Evolutionary conservation across 163 green algal genomes (phyloP).

Genomic region (Scenedesmus sp.): DNA sequence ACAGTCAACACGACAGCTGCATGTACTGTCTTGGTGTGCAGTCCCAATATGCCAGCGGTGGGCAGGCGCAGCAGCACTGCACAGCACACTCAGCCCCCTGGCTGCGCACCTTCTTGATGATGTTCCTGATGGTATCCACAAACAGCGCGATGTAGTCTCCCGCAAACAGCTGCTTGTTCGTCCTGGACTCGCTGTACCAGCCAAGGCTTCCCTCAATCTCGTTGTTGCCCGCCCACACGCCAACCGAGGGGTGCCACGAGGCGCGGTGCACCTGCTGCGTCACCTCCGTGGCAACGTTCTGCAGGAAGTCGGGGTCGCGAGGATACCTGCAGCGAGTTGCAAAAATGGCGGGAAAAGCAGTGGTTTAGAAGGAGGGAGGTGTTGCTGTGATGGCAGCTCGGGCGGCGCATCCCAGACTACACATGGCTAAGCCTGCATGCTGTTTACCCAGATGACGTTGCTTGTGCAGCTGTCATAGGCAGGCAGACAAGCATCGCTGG

Average conservation of each 20-base stretch:
- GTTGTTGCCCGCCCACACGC: conserved; percentile 66
- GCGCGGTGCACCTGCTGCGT: conserved; percentile 52
- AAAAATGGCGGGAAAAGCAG: neutral
- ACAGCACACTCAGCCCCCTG: too few species aligned
- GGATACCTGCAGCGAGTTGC: conserved; percentile 21
- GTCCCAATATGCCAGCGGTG: neutral
- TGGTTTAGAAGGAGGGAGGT: too few species aligned
- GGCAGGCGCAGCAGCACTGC: too few species aligned
- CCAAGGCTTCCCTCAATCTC: conserved; percentile 61
- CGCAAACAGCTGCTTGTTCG: conserved; percentile 46
- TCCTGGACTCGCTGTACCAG: conserved; percentile 58
- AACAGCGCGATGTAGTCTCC: conserved; percentile 50
- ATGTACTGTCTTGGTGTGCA: neutral
- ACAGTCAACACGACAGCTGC: too few species aligned
- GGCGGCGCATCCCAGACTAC: too few species aligned
- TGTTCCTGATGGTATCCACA: conserved; percentile 37
- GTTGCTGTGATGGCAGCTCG: too few species aligned
- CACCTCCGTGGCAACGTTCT: conserved; percentile 38
- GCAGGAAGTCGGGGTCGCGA: conserved; percentile 35
- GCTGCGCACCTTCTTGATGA: conserved; percentile 37
- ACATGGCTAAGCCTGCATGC: neutral
- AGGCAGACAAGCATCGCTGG: too few species aligned
- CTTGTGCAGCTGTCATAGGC: too few species aligned
- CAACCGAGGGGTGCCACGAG: conserved; percentile 59
- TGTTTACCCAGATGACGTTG: too few species aligned